Evolutionary conservation across 208 protist species (phyloP), one percentile per base, ranked within the genome.

Genomic region (Acanthamoeba healyi): DNA sequence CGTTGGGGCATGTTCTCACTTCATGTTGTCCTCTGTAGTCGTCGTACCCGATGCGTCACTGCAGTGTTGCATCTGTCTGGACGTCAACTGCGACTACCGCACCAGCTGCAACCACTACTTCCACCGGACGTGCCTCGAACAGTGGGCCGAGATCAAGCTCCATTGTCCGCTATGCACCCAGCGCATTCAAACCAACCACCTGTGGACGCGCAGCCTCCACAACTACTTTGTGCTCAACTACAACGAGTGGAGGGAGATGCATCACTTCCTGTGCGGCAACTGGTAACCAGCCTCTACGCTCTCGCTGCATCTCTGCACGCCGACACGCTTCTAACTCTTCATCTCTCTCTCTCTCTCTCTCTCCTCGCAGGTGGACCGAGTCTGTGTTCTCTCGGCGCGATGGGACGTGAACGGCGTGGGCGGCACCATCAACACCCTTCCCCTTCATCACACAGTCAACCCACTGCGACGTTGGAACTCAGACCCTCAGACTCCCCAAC

Each of bases 41-140:
- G 40, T 29, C 12, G 17, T 29, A 51, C 40, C 79, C 15, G 67
- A 79, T 42, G 67, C 67, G 19, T 44, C 67, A 10, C 12, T 79
- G 44, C 79, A 87, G 32, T 87, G 79, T 26, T 87, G 79, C 44
- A 87, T 87, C 79, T 87, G 79, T 58, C 34, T 87, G 38, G 79
- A 87, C 34, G n/a, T 87, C n/a, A 36, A 36, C 22, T 87, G 79
- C 44, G 79, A 87, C 79, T 87, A 63, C 40, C 40, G 44, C 38
- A 87, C 79, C 7, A 61, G 49, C n/a, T 87, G 79, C 34, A 51
- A 61, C 29, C 79, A 87, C 44, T 38, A 61, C 44, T 87, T 87
- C 79, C 79, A 87, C 36, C 79, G 79, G 3, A 38, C 44, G 44
- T 87, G 79, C 29, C 49, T 87, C 29, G 79, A 87, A 32, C 79